phyloP scores from a whole-genome alignment of 1,284 basidiomycete species.

The Trichosporon ovoides region DNA sequence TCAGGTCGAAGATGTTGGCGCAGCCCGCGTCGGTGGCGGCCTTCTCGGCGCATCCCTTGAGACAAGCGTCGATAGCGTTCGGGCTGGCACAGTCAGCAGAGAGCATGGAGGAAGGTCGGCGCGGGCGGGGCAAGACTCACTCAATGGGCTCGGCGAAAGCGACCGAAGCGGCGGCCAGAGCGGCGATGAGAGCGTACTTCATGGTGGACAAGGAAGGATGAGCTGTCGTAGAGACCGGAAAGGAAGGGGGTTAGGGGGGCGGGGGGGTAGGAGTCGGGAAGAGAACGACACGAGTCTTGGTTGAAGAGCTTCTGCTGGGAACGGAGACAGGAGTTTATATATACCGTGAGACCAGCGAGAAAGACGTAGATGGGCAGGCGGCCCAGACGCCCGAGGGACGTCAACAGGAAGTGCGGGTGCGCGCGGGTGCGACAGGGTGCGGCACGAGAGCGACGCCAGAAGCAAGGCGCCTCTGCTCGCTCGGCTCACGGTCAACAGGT shows the following conservation, averaged over 20 bases:
- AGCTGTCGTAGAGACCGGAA: slow-evolving; percentile 5
- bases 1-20: slow-evolving; percentile 1
- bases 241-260: background rate
- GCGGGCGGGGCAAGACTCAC: background rate
- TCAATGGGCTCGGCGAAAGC: slow-evolving; percentile 2
- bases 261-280: background rate
- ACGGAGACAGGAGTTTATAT: background rate
- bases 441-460: background rate
- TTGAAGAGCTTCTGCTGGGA: background rate
- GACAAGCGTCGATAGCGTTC: background rate
- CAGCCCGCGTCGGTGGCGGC: slow-evolving; percentile 5
- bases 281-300: background rate
- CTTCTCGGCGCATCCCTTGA: background rate
- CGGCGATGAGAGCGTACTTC: slow-evolving; percentile 1
- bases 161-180: slow-evolving; percentile 2
- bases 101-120: background rate
- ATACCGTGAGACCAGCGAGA: background rate
- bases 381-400: background rate
- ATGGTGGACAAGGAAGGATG: slow-evolving; percentile 1
- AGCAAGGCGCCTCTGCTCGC: background rate
- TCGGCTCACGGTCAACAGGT: background rate
- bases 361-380: background rate
- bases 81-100: background rate
- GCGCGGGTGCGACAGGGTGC: background rate
- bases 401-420: too few relatives aligned